These are phyloP conservation scores for Aphanomyces astaci DNA, from an alignment of 352 stramenopile genomes.

Conservation along the genomic window DNA sequence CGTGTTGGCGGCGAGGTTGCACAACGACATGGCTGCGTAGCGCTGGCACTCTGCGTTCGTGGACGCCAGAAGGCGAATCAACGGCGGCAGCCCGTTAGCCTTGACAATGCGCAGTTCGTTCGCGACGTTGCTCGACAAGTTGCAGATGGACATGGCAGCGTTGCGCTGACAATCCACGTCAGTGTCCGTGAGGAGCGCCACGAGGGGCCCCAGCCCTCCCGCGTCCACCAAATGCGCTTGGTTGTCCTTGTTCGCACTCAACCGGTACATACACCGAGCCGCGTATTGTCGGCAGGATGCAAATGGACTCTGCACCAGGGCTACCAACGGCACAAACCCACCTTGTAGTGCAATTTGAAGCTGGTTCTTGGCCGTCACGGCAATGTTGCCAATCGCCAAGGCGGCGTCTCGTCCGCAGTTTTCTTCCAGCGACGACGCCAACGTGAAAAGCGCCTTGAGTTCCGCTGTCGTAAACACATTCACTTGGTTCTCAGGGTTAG, in stretches of 20 bases:
- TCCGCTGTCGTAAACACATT: constrained; percentile 79
- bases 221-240: constrained; percentile 81
- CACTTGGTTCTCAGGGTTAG: constrained; percentile 88
- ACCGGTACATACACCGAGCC: constrained; percentile 81
- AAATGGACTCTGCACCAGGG: constrained; percentile 65
- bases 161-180: constrained; percentile 61
- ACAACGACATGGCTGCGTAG: constrained; percentile 91
- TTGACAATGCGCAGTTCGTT: constrained; percentile 82
- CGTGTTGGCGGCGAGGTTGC: constrained; percentile 89
- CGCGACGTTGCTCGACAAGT: constrained; percentile 58
- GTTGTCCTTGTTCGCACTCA: constrained; percentile 81
- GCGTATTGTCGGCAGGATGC: constrained; percentile 71
- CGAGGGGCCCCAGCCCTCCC: constrained; percentile 64
- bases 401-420: constrained; percentile 85
- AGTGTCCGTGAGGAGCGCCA: constrained; percentile 48
- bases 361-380: constrained; percentile 87
- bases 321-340: constrained; percentile 72
- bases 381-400: constrained; percentile 91
- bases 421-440: constrained; percentile 70
- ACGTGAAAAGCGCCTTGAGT: constrained; percentile 63
- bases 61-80: constrained; percentile 52
- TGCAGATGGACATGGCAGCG: constrained; percentile 80
- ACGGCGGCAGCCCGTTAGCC: constrained; percentile 46
- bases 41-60: constrained; percentile 55
- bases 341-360: constrained; percentile 80